Percentiles rank a stretch among this genome's conserved stretches.
phyloP scores from a whole-genome alignment of 2,329 filamentous ascomycete species.

The Exophiala spinifera region DNA sequence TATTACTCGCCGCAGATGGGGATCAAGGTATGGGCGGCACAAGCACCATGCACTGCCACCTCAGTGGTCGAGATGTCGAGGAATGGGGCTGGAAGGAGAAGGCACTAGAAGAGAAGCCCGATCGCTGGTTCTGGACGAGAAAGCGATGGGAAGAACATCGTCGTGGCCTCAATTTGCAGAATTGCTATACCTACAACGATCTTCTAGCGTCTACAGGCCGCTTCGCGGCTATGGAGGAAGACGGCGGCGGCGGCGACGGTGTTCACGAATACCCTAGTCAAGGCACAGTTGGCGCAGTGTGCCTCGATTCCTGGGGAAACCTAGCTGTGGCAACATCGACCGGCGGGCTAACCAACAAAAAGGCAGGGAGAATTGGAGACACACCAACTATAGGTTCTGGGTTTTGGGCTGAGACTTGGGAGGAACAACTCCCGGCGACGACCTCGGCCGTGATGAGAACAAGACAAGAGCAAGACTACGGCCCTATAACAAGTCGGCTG shows the following conservation, averaged over 20 bases:
- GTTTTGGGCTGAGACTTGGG: conserved; percentile 88
- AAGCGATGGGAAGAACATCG: conserved; percentile 75
- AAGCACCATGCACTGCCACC: conserved; percentile 57
- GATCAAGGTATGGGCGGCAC: conserved; percentile 39
- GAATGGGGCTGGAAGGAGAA: conserved; percentile 54
- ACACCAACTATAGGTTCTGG: conserved; percentile 80
- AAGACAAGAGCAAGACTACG: neutral
- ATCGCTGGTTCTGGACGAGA: conserved; percentile 75
- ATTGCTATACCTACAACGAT: conserved; percentile 17
- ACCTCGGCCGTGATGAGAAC: neutral
- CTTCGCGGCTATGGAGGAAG: conserved; percentile 37
- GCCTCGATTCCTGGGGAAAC: conserved; percentile 71
- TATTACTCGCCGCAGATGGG: conserved; percentile 67
- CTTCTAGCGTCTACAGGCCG: conserved; percentile 16
- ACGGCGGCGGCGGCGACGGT: conserved; percentile 48
- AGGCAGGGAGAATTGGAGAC: conserved; percentile 80
- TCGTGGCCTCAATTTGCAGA: conserved; percentile 50
- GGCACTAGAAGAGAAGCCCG: conserved; percentile 67
- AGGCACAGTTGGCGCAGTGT: conserved; percentile 80
- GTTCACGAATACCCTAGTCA: conserved; percentile 67
- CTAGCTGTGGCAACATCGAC: conserved; percentile 65
- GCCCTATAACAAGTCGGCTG: conserved; percentile 5
- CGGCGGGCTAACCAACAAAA: conserved; percentile 84
- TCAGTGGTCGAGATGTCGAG: conserved; percentile 68
- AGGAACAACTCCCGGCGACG: conserved; percentile 18